These are phyloP conservation scores for Kwoniella newhampshirensis DNA, from an alignment of 768 basidiomycete species.

Conservation along the genomic window DNA sequence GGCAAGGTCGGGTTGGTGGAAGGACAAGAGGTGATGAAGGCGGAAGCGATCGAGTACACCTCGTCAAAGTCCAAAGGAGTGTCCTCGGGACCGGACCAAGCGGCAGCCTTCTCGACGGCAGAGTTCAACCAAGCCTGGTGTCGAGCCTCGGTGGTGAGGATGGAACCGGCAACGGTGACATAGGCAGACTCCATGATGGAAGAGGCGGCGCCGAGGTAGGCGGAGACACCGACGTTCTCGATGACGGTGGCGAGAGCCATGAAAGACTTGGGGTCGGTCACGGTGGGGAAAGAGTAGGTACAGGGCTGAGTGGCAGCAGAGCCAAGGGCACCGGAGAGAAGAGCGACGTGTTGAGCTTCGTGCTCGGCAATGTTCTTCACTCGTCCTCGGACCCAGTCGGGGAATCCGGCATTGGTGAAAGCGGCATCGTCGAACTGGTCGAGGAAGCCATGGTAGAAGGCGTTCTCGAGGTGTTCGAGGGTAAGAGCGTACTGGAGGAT, in stretches of 20 bases:
- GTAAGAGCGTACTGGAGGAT: slow-evolving; percentile 49
- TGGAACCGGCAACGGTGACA: slow-evolving; percentile 61
- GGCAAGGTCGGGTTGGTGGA: slow-evolving; percentile 59
- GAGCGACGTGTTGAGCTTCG: slow-evolving; percentile 61
- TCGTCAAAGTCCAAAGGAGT: slow-evolving; percentile 56
- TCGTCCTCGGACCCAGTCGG: slow-evolving; percentile 53
- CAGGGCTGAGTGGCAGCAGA: slow-evolving; percentile 60
- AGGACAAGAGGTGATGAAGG: slow-evolving; percentile 63
- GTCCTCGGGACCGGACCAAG: slow-evolving; percentile 66
- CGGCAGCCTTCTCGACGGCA: slow-evolving; percentile 57
- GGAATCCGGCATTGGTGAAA: slow-evolving; percentile 56
- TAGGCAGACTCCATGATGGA: slow-evolving; percentile 55
- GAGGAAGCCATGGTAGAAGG: slow-evolving; percentile 53
- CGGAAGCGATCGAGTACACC: slow-evolving; percentile 58
- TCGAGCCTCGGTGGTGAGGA: slow-evolving; percentile 65
- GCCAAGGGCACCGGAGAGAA: slow-evolving; percentile 59
- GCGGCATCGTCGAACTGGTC: slow-evolving; percentile 59
- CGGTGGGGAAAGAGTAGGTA: slow-evolving; percentile 61
- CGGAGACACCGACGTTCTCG: slow-evolving; percentile 62
- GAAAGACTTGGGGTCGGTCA: slow-evolving; percentile 59
- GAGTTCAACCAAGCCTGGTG: slow-evolving; percentile 66
- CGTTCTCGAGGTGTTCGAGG: slow-evolving; percentile 53
- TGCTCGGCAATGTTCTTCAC: slow-evolving; percentile 61
- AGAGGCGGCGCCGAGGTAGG: slow-evolving; percentile 63
- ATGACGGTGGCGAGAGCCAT: slow-evolving; percentile 59